Evolutionary conservation across 2,329 filamentous ascomycete genomes (phyloP), one percentile per base, ranked within the genome.

Genomic region (Alternaria angustiovoidea): DNA sequence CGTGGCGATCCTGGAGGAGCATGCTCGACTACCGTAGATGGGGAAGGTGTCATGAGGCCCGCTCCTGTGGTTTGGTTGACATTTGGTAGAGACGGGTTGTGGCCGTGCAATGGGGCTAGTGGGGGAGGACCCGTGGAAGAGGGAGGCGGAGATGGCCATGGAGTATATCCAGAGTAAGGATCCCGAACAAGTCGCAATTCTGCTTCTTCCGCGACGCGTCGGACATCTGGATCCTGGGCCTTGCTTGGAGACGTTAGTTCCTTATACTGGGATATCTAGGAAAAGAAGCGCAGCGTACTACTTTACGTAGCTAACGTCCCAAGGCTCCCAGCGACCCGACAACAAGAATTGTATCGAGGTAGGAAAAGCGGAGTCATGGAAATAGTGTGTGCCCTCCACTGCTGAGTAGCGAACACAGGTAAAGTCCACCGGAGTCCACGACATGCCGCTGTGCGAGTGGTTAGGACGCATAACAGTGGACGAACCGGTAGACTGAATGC

Each of bases 291-390:
- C 38, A 44, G 69, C 69, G 38, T 63, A 74, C 71, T 70, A 62
- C 44, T 63, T 66, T 12, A 76, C 73, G 59, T 65, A 75, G 54
- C 71, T 66, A 7, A 76, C 68, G 46, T 76, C 71, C 72, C 71
- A 74, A 16, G 72, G 61, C 62, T 75, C 71, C 74, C 74, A 76
- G 9, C 57, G 51, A 9, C 71, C 72, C 34, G 72, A 70, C 41
- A 74, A 53, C 24, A 74, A 56, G 24, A 76, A 76, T 59, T 75
- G 73, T 44, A 76, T 70, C 5, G 69, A 57, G n/a, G 69, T 61
- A 20, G 74, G 72, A 48, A 68, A 64, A 1, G 54, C 47, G 30
- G 68, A 66, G 52, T 76, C 74, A 65, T 69, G 70, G 51, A 76
- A 76, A 54, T 70, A 76, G 56, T 76, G 69, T 16, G 68, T 72